A percentile compares a stretch with the other conserved stretches of the same genome.
phyloP scores from a whole-genome alignment of 202 grass and related monocot genomes.

The Dendrocalamus latiflorus region DNA sequence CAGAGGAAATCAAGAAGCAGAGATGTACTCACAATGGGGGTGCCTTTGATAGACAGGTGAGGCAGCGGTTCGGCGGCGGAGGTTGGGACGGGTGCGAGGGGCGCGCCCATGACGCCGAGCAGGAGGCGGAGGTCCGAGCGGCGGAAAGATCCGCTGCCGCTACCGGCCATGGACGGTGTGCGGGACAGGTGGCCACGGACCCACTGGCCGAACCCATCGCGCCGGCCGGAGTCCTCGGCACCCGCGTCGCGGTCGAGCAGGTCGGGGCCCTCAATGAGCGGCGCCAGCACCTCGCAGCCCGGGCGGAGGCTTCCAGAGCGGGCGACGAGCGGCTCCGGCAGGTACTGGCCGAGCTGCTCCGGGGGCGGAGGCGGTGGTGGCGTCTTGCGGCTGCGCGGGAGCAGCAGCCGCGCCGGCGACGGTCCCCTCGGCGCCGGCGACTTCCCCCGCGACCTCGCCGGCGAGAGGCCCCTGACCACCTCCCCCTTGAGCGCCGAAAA shows the following conservation, averaged over 20 bases:
- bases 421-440: conserved; percentile 19
- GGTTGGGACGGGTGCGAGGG: conserved; percentile 43
- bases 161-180: conserved; percentile 33
- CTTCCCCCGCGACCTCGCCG: conserved; percentile 53
- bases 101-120: conserved; percentile 68
- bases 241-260: neutral
- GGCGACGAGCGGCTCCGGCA: conserved; percentile 32
- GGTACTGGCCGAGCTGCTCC: conserved; percentile 11
- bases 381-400: conserved; percentile 37
- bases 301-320: conserved; percentile 72
- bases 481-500: conserved; percentile 70
- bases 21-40: conserved; percentile 47
- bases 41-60: conserved; percentile 54
- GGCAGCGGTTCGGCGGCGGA: conserved; percentile 30
- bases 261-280: conserved; percentile 74
- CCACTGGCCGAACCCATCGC: conserved; percentile 70
- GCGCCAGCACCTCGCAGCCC: conserved; percentile 46
- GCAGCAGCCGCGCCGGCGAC: conserved; percentile 30
- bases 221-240: conserved; percentile 30
- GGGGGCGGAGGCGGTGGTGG: neutral
- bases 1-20: neutral
- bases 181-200: conserved; percentile 67
- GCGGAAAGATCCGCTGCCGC: conserved; percentile 16
- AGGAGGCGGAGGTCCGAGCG: conserved; percentile 65
- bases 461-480: conserved; percentile 61